Evolutionary conservation across 2,329 filamentous ascomycete genomes (phyloP).

Genomic region (Neonectria magnoliae): DNA sequence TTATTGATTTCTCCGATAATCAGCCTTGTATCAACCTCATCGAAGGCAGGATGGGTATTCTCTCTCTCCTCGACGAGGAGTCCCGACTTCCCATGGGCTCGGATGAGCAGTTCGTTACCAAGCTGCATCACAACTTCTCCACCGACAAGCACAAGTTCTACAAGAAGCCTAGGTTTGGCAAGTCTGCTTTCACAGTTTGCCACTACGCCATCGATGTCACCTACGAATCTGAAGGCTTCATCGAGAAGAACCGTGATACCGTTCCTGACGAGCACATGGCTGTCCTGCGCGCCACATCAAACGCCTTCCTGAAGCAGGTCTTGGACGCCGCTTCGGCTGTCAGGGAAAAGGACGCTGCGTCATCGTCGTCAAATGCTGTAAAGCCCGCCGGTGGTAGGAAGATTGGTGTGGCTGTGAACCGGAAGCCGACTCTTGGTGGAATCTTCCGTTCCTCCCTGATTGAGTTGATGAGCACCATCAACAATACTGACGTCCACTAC

Average conservation of each 20-base stretch:
- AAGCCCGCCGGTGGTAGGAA: conserved; percentile 84
- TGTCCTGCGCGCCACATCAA: conserved; percentile 84
- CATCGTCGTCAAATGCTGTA: conserved; percentile 74
- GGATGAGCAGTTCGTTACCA: conserved; percentile 95
- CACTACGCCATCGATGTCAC: conserved; percentile 98
- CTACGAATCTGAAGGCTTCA: conserved; percentile 98
- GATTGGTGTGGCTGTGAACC: conserved; percentile 90
- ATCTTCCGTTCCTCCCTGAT: conserved; percentile 99
- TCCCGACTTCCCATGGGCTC: conserved; percentile 96
- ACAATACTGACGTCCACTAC: conserved; percentile 97
- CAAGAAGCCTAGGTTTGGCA: conserved; percentile 98
- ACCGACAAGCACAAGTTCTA: conserved; percentile 94
- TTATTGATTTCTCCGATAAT: conserved; percentile 99
- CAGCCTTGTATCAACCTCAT: conserved; percentile 99
- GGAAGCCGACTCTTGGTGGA: conserved; percentile 95
- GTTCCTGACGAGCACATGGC: conserved; percentile 99
- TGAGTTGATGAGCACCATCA: conserved; percentile 97
- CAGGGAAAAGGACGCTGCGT: conserved; percentile 84
- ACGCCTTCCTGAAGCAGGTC: conserved; percentile 85
- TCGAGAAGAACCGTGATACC: conserved; percentile 99
- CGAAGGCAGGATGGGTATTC: conserved; percentile 92
- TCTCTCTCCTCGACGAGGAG: conserved; percentile 94
- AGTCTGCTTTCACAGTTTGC: conserved; percentile 96
- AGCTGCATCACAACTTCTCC: conserved; percentile 93
- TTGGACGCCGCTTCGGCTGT: conserved; percentile 86